Evolutionary conservation across 768 basidiomycete species (phyloP).

Genomic region (Trametes gibbosa): DNA sequence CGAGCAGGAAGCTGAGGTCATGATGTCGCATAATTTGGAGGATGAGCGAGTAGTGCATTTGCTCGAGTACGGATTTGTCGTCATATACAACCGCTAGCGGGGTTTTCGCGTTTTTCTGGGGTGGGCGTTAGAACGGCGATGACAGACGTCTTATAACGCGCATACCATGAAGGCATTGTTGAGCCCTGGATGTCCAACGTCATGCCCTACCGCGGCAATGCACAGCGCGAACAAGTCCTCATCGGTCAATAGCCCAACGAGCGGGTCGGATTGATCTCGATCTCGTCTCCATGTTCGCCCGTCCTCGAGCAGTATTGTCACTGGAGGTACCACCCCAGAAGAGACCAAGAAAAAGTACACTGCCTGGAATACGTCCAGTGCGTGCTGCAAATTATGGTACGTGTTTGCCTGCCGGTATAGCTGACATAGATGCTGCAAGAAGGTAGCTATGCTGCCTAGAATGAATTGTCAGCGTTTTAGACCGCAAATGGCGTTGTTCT

Average conservation of each 20-base stretch:
- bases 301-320: slow-evolving; percentile 57
- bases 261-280: slow-evolving; percentile 28
- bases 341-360: slow-evolving; percentile 79
- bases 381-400: slow-evolving; percentile 98
- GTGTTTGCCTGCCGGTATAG: slow-evolving; percentile 90
- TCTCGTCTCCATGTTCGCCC: slow-evolving; percentile 36
- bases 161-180: slow-evolving; percentile 89
- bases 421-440: slow-evolving; percentile 85
- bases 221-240: slow-evolving; percentile 82
- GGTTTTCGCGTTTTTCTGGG: slow-evolving; percentile 88
- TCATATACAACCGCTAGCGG: slow-evolving; percentile 88
- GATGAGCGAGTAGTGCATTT: slow-evolving; percentile 85
- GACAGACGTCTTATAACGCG: neutral
- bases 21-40: slow-evolving; percentile 77
- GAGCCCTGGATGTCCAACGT: slow-evolving; percentile 95
- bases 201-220: slow-evolving; percentile 94
- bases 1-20: slow-evolving; percentile 67
- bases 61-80: slow-evolving; percentile 86
- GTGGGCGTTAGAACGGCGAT: neutral
- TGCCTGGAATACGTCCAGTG: slow-evolving; percentile 93
- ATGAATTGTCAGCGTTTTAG: neutral
- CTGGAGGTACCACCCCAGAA: slow-evolving; percentile 78
- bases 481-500: no score
- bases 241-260: slow-evolving; percentile 43
- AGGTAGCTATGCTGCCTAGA: slow-evolving; percentile 68